Evolutionary conservation across 2,329 filamentous ascomycete species (phyloP).

Genomic region (Alternaria consortialis): DNA sequence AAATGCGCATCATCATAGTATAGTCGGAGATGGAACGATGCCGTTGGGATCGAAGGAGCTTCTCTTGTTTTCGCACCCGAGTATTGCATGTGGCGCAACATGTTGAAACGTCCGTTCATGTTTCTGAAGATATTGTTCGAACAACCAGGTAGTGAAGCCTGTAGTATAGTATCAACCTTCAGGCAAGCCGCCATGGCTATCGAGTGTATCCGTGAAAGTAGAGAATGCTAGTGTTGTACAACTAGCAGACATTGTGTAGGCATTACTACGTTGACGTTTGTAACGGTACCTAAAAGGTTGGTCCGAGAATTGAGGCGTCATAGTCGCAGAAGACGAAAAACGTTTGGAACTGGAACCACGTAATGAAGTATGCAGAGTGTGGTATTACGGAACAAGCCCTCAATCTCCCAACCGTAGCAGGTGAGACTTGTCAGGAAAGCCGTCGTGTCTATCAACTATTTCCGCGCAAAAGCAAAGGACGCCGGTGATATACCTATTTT

Average conservation of each 20-base stretch:
- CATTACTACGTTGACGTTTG: no score
- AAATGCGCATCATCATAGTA: not conserved
- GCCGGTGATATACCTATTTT: constrained; percentile 17
- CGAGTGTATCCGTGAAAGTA: no score
- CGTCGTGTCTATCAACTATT: constrained; percentile 22
- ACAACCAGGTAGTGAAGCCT: no score
- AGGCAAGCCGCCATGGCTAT: no score
- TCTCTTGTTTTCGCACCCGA: not conserved
- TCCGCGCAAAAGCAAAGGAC: constrained; percentile 1
- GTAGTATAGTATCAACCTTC: no score
- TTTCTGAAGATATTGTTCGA: no score
- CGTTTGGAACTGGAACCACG: not conserved
- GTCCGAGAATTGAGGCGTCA: no score
- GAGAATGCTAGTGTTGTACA: no score
- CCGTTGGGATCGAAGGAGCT: not conserved
- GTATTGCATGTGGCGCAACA: not conserved
- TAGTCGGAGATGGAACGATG: not conserved
- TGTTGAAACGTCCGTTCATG: no score
- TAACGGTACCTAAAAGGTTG: no score
- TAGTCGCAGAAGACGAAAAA: no score
- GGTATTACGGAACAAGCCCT: constrained; percentile 23
- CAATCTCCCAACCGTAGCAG: not conserved
- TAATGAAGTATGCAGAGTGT: constrained; percentile 18
- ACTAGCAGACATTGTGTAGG: no score
- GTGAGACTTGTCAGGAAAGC: constrained; percentile 1